Percentiles rank a stretch among this genome's conserved stretches.
Evolutionary conservation across 139 green algal species (phyloP).

Genomic region (Raphidocelis subcapitata): DNA sequence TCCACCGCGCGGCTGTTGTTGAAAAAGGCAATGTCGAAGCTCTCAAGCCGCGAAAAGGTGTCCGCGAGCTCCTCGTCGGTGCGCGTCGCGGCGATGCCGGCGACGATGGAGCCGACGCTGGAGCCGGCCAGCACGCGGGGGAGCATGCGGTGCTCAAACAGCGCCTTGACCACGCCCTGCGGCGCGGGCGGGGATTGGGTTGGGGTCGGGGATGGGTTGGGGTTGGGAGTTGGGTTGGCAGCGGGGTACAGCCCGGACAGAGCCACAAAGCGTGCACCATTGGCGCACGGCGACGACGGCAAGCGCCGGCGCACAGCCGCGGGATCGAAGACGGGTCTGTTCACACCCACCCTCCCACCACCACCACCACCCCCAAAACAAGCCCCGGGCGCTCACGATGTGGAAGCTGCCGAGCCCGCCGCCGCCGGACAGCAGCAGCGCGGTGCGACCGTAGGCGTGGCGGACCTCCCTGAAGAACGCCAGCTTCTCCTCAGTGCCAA

Average conservation of each 20-base stretch:
- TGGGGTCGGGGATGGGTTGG: no score
- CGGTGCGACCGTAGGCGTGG: constrained; percentile 95
- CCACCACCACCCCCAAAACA: background rate
- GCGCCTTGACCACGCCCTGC: constrained; percentile 86
- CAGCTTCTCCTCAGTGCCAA: constrained; percentile 77
- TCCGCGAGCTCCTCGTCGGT: constrained; percentile 76
- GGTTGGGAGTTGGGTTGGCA: no score
- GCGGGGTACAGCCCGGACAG: no score
- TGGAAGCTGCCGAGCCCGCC: constrained; percentile 94
- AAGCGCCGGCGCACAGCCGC: no score
- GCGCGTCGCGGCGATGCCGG: constrained; percentile 66
- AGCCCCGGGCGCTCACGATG: constrained; percentile 62
- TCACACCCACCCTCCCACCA: no score
- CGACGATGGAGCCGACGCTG: constrained; percentile 87
- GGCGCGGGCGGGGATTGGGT: no score
- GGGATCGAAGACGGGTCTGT: no score
- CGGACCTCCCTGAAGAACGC: constrained; percentile 89
- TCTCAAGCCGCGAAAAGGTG: constrained; percentile 45
- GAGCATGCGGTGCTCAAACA: constrained; percentile 89
- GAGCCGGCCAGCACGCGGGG: constrained; percentile 90
- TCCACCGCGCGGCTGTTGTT: constrained; percentile 67
- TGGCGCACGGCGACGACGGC: no score
- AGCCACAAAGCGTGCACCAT: no score
- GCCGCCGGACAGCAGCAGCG: constrained; percentile 92
- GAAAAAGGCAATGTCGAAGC: constrained; percentile 92